Evolutionary conservation across 2,329 filamentous ascomycete species (phyloP).

Genomic region (Taxawa tesnikishii): DNA sequence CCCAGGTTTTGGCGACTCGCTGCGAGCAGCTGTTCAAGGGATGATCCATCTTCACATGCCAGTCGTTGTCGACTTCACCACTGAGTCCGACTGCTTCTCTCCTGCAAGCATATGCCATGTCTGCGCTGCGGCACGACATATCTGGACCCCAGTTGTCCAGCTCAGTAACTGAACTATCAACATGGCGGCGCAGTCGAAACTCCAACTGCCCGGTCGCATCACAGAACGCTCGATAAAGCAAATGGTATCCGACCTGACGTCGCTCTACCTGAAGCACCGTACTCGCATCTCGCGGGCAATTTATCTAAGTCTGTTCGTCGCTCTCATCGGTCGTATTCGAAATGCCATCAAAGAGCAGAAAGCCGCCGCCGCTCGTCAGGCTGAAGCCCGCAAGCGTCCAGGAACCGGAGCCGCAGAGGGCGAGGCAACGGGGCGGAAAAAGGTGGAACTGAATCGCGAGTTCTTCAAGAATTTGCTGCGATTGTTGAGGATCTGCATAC

Average conservation of each 20-base stretch:
- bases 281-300: conserved; percentile 71
- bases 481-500: conserved; percentile 76
- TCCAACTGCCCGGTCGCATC: conserved; percentile 35
- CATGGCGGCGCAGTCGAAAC: conserved; percentile 69
- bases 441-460: conserved; percentile 86
- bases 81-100: no score
- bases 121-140: no score
- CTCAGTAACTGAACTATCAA: no score
- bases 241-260: conserved; percentile 53
- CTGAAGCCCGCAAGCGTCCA: conserved; percentile 44
- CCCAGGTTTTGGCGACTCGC: no score
- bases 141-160: no score
- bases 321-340: conserved; percentile 75
- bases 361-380: conserved; percentile 60
- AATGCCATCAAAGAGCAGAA: conserved; percentile 85
- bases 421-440: conserved; percentile 33
- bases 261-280: conserved; percentile 67
- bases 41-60: no score
- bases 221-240: conserved; percentile 53
- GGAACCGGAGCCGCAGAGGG: conserved; percentile 20
- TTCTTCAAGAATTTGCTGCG: conserved; percentile 67
- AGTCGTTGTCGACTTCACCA: no score
- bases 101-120: no score
- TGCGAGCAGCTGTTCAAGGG: no score
- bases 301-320: conserved; percentile 70